Conservation (phyloP, 2,329 filamentous ascomycete genomes). For the Elsinoe perseae region DNA sequence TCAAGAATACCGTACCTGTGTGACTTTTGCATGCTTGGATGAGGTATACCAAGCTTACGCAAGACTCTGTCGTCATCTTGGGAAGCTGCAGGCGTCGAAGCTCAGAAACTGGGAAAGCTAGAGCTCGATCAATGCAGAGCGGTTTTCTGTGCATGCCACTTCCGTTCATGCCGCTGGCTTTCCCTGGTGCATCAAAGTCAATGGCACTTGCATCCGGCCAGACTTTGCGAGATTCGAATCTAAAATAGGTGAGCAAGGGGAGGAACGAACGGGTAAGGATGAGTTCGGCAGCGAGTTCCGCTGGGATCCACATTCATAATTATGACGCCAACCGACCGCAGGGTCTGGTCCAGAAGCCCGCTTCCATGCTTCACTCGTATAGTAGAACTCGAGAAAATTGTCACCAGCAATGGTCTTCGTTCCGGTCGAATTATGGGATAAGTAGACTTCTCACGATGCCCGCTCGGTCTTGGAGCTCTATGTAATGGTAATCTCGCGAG, state of each 20-base stretch:
- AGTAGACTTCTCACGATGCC: no score
- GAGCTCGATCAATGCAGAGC: neutral
- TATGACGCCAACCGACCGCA: no score
- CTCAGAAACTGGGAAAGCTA: constrained; percentile 1
- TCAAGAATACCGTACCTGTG: neutral
- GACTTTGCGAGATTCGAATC: neutral
- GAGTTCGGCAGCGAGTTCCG: neutral
- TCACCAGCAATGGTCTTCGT: no score
- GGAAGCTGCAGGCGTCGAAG: constrained; percentile 5
- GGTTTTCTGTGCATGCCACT: neutral
- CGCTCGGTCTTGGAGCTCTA: no score
- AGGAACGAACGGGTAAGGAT: no score
- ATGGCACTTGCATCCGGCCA: neutral
- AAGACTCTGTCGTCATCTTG: constrained; percentile 10
- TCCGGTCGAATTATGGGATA: no score
- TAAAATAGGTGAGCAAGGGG: neutral
- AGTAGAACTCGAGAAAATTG: no score
- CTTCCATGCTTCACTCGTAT: no score
- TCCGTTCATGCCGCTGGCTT: neutral
- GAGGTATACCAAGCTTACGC: constrained; percentile 8
- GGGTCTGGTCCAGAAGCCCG: no score
- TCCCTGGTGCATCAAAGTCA: neutral
- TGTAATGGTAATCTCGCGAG: no score
- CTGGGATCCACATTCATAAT: no score
- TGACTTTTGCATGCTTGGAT: neutral